phyloP scores from a whole-genome alignment of 495 filamentous ascomycete species.

The Bryoglossum gracile region DNA sequence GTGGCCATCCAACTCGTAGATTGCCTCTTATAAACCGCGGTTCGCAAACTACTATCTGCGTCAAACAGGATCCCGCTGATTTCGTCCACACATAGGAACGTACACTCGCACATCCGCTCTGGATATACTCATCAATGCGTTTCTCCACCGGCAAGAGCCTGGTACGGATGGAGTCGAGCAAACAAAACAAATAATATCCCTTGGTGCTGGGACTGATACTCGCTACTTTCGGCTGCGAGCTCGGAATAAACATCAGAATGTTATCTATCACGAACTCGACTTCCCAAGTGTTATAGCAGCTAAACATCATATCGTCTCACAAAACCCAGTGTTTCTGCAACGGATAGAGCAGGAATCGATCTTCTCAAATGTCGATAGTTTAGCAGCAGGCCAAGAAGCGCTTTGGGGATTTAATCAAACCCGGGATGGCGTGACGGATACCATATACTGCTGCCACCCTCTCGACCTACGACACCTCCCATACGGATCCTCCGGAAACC shows the following conservation, averaged over 20 bases:
- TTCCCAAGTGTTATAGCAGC: conserved; percentile 62
- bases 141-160: conserved; percentile 39
- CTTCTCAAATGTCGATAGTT: no score
- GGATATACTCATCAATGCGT: conserved; percentile 66
- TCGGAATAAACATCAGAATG: conserved; percentile 23
- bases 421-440: conserved; percentile 25
- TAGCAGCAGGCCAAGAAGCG: no score
- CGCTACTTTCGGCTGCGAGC: conserved; percentile 61
- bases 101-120: conserved; percentile 87
- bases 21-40: conserved; percentile 92
- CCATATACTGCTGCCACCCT: conserved; percentile 67
- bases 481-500: neutral
- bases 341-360: no score
- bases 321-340: conserved; percentile 3
- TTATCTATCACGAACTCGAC: conserved; percentile 90
- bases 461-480: conserved; percentile 67
- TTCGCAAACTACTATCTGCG: no score
- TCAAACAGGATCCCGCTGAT: conserved; percentile 1
- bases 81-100: conserved; percentile 52
- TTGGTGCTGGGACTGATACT: conserved; percentile 93
- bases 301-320: conserved; percentile 13
- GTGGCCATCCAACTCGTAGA: conserved; percentile 39
- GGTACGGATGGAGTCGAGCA: conserved; percentile 22
- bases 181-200: conserved; percentile 78
- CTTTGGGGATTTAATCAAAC: conserved; percentile 15